Percentiles rank a stretch among this genome's conserved stretches.
Evolutionary conservation across 805 yeast species (phyloP).

Genomic region (Saccharomycopsis vini): DNA sequence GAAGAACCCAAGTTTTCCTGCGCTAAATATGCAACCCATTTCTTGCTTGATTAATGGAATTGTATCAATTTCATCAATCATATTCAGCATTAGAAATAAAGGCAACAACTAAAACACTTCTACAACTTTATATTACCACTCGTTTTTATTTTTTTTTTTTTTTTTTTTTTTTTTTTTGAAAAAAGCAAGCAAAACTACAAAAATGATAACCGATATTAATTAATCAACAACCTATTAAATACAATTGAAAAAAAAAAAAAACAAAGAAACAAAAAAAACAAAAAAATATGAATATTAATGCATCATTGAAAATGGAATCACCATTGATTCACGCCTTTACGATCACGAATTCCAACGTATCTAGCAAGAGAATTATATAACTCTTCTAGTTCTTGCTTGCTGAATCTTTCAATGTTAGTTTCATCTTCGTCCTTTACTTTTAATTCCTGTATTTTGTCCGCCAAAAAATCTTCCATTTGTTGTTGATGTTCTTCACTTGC

Average conservation of each 20-base stretch:
- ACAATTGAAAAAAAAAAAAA: not conserved
- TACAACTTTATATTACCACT: too few species aligned
- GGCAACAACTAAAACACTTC: too few species aligned
- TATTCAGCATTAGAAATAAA: too few species aligned
- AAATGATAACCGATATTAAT: not conserved
- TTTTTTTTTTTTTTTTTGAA: too few species aligned
- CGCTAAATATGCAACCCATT: too few species aligned
- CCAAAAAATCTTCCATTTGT: slow-evolving; percentile 40
- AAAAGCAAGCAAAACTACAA: not conserved
- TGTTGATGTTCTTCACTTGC: slow-evolving; percentile 48
- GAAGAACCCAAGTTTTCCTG: too few species aligned
- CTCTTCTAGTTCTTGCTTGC: slow-evolving; percentile 42
- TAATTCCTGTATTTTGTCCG: slow-evolving; percentile 38
- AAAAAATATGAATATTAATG: too few species aligned
- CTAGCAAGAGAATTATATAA: slow-evolving; percentile 59
- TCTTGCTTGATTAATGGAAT: too few species aligned
- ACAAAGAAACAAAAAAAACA: not conserved
- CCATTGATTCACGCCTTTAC: slow-evolving; percentile 29
- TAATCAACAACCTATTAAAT: not conserved
- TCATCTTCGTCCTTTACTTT: slow-evolving; percentile 25
- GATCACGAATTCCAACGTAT: slow-evolving; percentile 51
- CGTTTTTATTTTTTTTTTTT: too few species aligned
- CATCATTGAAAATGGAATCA: not conserved
- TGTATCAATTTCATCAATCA: too few species aligned
- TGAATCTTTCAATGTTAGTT: slow-evolving; percentile 24